Evolutionary conservation across 2,329 filamentous ascomycete genomes (phyloP).

Genomic region (Cucurbitaria berberidis): DNA sequence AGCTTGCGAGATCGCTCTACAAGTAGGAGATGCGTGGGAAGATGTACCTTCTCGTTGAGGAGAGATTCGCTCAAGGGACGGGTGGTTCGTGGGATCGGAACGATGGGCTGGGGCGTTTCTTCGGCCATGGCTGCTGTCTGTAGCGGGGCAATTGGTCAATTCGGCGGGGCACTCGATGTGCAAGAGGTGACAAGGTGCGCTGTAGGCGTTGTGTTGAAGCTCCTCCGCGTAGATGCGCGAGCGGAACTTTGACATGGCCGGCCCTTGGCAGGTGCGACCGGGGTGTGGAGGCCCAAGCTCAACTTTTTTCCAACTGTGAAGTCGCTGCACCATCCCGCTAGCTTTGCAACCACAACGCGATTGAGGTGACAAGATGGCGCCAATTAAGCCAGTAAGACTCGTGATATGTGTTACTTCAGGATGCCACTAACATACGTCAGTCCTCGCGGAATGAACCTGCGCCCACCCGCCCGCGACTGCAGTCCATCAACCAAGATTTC

Average conservation of each 20-base stretch:
- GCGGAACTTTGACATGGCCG: conserved; percentile 35
- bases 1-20: background rate
- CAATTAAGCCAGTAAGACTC: conserved; percentile 20
- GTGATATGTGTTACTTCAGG: rapidly evolving
- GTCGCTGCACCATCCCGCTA: conserved; percentile 1
- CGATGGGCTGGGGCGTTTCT: conserved; percentile 60
- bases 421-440: conserved; percentile 11
- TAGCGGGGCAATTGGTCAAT: conserved; percentile 37
- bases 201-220: conserved; percentile 32
- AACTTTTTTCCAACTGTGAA: conserved; percentile 26
- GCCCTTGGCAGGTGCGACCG: conserved; percentile 29
- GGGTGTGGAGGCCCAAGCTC: conserved; percentile 19
- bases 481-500: conserved; percentile 49
- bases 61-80: conserved; percentile 95
- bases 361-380: conserved; percentile 31
- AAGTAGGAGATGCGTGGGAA: background rate
- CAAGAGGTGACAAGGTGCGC: conserved; percentile 10
- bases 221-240: conserved; percentile 20
- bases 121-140: conserved; percentile 61
- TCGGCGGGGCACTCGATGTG: conserved; percentile 25
- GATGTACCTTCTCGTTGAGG: conserved; percentile 93
- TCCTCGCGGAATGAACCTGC: conserved; percentile 17
- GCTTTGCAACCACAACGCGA: conserved; percentile 9
- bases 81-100: conserved; percentile 71
- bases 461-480: conserved; percentile 47